phyloP scores from a whole-genome alignment of 2,329 filamentous ascomycete species.

The Colletotrichum kahawae region DNA sequence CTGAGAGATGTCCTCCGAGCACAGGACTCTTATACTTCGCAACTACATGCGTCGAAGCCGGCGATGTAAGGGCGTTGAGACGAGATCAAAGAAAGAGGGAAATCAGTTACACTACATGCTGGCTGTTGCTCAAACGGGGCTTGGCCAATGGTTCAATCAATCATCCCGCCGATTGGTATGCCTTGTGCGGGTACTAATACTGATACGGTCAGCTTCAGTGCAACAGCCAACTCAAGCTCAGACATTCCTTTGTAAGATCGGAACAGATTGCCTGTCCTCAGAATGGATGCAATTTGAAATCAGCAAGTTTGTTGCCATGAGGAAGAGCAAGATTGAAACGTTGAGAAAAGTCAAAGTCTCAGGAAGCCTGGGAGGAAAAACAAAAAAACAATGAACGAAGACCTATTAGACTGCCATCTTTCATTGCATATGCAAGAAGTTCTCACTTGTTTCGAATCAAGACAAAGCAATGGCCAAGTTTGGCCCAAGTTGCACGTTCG shows the following conservation, averaged over 20 bases:
- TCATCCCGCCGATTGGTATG: neutral
- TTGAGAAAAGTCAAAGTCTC: too few relatives aligned
- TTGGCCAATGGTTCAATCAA: neutral
- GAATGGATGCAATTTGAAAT: neutral
- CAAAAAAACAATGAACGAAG: too few relatives aligned
- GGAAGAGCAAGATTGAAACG: too few relatives aligned
- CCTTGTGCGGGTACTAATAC: neutral
- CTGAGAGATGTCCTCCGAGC: rapidly evolving
- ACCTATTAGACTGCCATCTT: too few relatives aligned
- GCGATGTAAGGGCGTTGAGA: neutral
- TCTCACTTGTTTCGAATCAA: neutral
- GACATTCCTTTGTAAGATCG: neutral
- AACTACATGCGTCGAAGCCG: neutral
- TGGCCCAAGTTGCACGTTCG: neutral
- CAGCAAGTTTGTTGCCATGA: neutral
- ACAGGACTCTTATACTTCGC: neutral
- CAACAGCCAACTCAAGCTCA: neutral
- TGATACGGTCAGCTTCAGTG: neutral
- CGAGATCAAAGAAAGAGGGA: neutral
- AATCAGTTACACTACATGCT: neutral
- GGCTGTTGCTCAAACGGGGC: neutral
- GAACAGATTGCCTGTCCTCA: neutral
- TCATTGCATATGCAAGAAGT: too few relatives aligned
- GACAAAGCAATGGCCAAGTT: neutral
- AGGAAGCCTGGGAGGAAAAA: too few relatives aligned